Evolutionary conservation across 2,329 filamentous ascomycete genomes (phyloP), one percentile per base, ranked within the genome.

Genomic region (Karstenula rhodostoma): DNA sequence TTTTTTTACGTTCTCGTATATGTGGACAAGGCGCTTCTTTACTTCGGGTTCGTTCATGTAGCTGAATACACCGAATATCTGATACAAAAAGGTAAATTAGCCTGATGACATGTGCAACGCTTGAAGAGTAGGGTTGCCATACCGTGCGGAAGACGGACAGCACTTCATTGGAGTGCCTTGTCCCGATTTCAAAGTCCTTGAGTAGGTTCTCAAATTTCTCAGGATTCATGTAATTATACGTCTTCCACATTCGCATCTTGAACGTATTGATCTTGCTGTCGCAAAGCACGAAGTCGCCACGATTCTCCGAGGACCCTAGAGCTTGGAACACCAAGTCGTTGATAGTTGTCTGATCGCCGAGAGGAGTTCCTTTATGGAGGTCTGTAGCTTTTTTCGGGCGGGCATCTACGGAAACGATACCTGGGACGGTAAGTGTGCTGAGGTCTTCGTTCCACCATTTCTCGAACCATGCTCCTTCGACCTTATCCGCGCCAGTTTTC

Each of bases 311-410:
- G 46, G 46, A 48, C 17, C 46, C 46, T 3, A 48, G 25, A n/a
- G 46, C 46, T 48, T 48, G 46, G 25, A 48, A 48, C 9, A 48
- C 46, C 12, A 48, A 32, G 25, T 48, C 46, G 46, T 48, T 48
- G 17, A 48, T 48, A 13, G 46, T 3, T 48, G 9, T 32, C 46
- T 48, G 23, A 2, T 4, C 9, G 46, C 23, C 25, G 17, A 48
- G 46, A 9, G 13, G 25, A 17, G 13, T 48, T n/a, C 25, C 25
- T 15, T 5, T 32, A 4, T n/a, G 3, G 25, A 32, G 25, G 9
- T 48, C 46, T 2, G 25, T 32, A 32, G 46, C 46, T 17, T 48
- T 48, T 7, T 47, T 47, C 17, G 43, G 4, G 22, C 43, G 43
- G 10, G 43, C 17, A 17, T 27, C 43, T 17, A 47, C 43, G n/a